These are phyloP conservation scores for Yarrowia porcina DNA, from an alignment of 805 yeast genomes.

Conservation along the genomic window DNA sequence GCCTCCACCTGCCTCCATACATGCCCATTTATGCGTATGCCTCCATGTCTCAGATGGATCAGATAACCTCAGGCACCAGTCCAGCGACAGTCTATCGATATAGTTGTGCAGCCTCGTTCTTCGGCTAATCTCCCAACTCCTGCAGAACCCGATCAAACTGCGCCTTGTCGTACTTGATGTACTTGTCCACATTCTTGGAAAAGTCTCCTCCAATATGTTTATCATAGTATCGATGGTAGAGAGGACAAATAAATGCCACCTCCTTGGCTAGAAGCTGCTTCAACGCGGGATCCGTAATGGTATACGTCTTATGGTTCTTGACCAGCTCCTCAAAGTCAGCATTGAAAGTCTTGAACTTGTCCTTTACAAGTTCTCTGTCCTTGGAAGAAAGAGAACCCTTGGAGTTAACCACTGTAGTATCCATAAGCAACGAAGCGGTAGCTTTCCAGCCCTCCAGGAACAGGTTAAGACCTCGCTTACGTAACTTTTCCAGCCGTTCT, in stretches of 20 bases:
- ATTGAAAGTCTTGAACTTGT: constrained; percentile 78
- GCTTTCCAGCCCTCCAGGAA: constrained; percentile 74
- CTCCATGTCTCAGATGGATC: too few relatives aligned
- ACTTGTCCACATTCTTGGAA: constrained; percentile 66
- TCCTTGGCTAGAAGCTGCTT: constrained; percentile 65
- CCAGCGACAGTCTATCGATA: too few relatives aligned
- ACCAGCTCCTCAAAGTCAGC: constrained; percentile 76
- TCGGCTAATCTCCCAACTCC: constrained; percentile 33
- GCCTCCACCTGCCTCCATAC: too few relatives aligned
- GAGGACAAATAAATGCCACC: constrained; percentile 69
- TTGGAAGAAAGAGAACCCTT: constrained; percentile 52
- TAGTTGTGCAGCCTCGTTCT: too few relatives aligned
- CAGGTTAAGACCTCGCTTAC: constrained; percentile 67
- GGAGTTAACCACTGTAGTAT: constrained; percentile 65
- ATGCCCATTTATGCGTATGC: too few relatives aligned
- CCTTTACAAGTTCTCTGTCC: constrained; percentile 79
- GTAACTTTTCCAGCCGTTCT: constrained; percentile 62
- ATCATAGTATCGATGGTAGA: constrained; percentile 80
- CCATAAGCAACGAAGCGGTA: constrained; percentile 73
- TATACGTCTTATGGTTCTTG: constrained; percentile 59
- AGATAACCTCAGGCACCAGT: too few relatives aligned
- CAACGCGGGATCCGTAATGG: constrained; percentile 63
- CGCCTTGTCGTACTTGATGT: constrained; percentile 55
- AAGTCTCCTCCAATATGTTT: constrained; percentile 68
- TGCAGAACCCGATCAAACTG: constrained; percentile 43